Evolutionary conservation across 2,329 filamentous ascomycete genomes (phyloP), one percentile per base, ranked within the genome.

Genomic region (Trichophaea hybrida): DNA sequence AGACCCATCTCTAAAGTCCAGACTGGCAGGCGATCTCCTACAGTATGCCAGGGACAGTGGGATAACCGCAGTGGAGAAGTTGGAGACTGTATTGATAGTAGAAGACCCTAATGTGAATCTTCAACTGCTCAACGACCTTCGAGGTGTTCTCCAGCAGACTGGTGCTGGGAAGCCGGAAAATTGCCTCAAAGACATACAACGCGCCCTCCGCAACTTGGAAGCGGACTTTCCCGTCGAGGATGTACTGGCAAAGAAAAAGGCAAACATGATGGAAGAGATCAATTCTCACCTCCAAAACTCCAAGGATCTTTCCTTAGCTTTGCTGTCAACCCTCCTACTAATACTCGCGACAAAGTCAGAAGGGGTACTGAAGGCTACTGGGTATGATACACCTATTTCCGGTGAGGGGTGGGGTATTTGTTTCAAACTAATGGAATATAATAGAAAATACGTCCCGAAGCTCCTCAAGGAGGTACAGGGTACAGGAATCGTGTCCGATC

Each of bases 401-500:
- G 24, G 3, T 24, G 24, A 24, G 24, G 24, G 24, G 24, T 3
- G 24, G 24, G 24, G 24, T 24, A 24, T 24, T 24, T 24, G 24
- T 24, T 24, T 24, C 24, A 24, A 24, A 24, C 24, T 50, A 34
- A 33, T 49, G 10, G 31, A 12, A 49, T 50, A 12, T 6, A 57
- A 24, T 24, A 68, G 67, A 54, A 67, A 68, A 66, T 67, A 68
- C 49, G 67, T 67, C 34, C 67, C 67, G 13, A 68, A 67, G 59
- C 55, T 68, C 2, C 60, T 68, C 4, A 67, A 67, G 51, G 55
- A 62, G 15, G 61, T 67, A 24, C 60, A 57, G 31, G 56, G 59
- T 31, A 50, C 52, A 34, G 46, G 56, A 13, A 60, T 60, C 48
- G 53, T 67, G 48, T 32, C 59, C 48, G 59, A 65, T 13, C 34